phyloP scores from a whole-genome alignment of 2,329 filamentous ascomycete species.

The Ophiocordyceps polyrhachis-furcata region DNA sequence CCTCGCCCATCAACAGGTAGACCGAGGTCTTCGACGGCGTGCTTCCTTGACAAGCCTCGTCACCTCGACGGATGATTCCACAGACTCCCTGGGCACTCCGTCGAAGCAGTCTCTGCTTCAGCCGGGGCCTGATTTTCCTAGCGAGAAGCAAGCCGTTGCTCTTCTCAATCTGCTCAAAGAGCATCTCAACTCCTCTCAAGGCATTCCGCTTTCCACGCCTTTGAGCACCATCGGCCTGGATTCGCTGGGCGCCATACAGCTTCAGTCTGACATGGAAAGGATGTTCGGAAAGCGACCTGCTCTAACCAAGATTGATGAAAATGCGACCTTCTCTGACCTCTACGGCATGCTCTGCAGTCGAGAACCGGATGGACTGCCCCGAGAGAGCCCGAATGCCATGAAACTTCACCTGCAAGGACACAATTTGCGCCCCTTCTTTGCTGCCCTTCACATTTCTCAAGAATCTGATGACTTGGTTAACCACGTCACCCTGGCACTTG shows the following conservation, averaged over 20 bases:
- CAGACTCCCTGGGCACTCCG: not conserved
- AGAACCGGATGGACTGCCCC: not conserved
- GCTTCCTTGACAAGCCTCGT: not conserved
- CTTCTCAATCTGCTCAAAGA: not conserved
- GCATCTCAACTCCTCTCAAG: not conserved
- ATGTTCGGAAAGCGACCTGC: not conserved
- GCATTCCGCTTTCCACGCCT: not conserved
- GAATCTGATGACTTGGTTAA: not conserved
- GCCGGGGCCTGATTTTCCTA: not conserved
- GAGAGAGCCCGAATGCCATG: not conserved
- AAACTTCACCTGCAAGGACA: not conserved
- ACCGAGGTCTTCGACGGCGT: not conserved
- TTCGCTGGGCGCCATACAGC: constrained; percentile 1
- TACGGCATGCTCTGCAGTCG: not conserved
- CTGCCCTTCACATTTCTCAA: not conserved
- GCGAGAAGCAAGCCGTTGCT: not conserved
- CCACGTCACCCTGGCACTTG: not conserved
- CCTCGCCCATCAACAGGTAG: not conserved
- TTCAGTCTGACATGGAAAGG: constrained; percentile 1
- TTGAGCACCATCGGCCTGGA: not conserved
- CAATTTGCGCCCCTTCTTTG: not conserved
- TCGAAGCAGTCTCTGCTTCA: not conserved
- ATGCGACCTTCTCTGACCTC: not conserved
- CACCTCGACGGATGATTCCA: not conserved
- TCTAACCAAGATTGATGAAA: not conserved